phyloP scores from a whole-genome alignment of 2,329 filamentous ascomycete species.

The Fragosphaeria purpurea region DNA sequence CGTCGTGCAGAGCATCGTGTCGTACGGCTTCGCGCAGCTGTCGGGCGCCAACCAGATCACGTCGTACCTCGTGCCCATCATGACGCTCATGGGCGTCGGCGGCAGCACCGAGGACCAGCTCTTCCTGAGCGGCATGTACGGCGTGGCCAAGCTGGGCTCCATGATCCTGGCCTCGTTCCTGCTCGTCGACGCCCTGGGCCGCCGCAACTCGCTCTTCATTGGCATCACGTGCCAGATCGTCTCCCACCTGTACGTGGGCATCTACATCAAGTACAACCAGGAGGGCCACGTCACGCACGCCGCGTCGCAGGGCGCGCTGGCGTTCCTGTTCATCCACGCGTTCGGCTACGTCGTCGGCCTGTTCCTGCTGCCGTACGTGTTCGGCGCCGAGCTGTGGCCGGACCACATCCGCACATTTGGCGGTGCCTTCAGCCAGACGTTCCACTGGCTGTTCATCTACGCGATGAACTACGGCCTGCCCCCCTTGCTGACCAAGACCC shows the following conservation, averaged over 20 bases:
- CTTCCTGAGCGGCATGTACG: slow-evolving; percentile 32
- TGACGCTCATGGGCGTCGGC: slow-evolving; percentile 25
- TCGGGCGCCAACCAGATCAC: slow-evolving; percentile 35
- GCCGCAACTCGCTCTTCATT: slow-evolving; percentile 21
- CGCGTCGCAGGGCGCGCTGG: slow-evolving; percentile 26
- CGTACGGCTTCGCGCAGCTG: slow-evolving; percentile 31
- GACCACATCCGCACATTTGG: slow-evolving; percentile 35
- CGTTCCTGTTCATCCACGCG: slow-evolving; percentile 33
- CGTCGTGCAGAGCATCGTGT: slow-evolving; percentile 27
- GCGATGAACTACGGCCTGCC: slow-evolving; percentile 22
- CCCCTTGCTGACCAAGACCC: slow-evolving; percentile 19
- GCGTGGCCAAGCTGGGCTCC: slow-evolving; percentile 31
- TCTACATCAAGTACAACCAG: slow-evolving; percentile 27
- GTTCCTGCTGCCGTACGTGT: slow-evolving; percentile 32
- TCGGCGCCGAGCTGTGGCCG: slow-evolving; percentile 34
- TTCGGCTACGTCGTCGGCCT: slow-evolving; percentile 31
- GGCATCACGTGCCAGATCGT: slow-evolving; percentile 27
- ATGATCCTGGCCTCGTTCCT: slow-evolving; percentile 31
- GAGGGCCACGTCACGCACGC: slow-evolving; percentile 14
- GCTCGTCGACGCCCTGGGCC: slow-evolving; percentile 31
- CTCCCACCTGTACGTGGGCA: slow-evolving; percentile 30
- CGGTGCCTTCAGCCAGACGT: slow-evolving; percentile 23
- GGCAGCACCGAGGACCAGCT: slow-evolving; percentile 22
- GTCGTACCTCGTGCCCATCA: slow-evolving; percentile 31
- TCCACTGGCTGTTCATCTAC: slow-evolving; percentile 32